These are phyloP conservation scores for Amphicarpaea edgeworthii DNA, from an alignment of 306 rosid species.

Conservation along the genomic window DNA sequence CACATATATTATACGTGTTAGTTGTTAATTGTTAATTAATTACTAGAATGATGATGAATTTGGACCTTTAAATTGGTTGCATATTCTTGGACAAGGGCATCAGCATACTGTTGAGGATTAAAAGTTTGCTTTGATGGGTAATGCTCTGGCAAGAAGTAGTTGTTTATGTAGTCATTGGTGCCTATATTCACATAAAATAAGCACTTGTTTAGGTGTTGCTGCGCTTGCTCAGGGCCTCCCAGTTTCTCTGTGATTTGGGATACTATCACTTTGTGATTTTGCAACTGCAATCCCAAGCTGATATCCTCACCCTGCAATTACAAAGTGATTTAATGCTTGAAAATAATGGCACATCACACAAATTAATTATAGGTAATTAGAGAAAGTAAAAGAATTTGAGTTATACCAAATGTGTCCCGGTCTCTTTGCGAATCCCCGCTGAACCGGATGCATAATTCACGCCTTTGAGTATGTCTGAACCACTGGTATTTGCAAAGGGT, in stretches of 20 bases:
- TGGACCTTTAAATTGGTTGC: conserved; percentile 53
- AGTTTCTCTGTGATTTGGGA: conserved; percentile 36
- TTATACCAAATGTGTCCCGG: conserved; percentile 52
- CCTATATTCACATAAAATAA: conserved; percentile 67
- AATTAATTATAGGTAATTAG: neutral
- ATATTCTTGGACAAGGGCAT: conserved; percentile 42
- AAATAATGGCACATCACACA: neutral
- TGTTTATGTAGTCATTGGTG: conserved; percentile 73
- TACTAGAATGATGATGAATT: too few relatives aligned
- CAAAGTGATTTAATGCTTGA: neutral
- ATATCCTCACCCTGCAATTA: conserved; percentile 58
- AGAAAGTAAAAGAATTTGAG: neutral
- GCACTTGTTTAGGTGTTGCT: conserved; percentile 56
- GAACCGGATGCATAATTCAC: conserved; percentile 82
- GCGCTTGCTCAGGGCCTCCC: conserved; percentile 11
- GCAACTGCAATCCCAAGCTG: conserved; percentile 49
- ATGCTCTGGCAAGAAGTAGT: conserved; percentile 53
- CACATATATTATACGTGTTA: too few relatives aligned
- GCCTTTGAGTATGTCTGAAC: conserved; percentile 50
- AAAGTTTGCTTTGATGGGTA: conserved; percentile 38
- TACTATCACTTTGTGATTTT: conserved; percentile 49
- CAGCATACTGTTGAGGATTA: conserved; percentile 46
- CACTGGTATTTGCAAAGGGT: conserved; percentile 52
- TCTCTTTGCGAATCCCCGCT: conserved; percentile 61
- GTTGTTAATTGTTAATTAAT: too few relatives aligned